Conservation (phyloP, 768 basidiomycete genomes). For the Boletus reticuloceps region DNA sequence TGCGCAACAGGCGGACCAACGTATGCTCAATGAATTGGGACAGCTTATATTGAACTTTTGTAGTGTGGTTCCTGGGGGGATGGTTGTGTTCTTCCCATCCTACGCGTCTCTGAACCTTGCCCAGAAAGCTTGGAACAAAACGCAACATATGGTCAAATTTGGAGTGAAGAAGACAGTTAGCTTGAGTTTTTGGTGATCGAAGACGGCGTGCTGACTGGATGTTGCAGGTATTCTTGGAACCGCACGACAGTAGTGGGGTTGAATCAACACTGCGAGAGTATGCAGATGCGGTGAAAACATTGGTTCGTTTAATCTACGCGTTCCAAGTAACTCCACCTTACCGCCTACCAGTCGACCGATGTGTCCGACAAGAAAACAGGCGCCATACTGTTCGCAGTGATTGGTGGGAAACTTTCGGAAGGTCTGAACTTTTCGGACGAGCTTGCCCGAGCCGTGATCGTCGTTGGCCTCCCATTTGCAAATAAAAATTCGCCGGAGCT, state of each 20-base stretch:
- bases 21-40: constrained; percentile 77
- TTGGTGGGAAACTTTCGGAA: constrained; percentile 97
- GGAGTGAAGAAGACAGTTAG: constrained; percentile 70
- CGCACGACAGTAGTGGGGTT: constrained; percentile 66
- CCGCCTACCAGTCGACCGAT: constrained; percentile 15
- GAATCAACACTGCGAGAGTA: constrained; percentile 77
- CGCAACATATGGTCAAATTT: constrained; percentile 61
- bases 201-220: neutral
- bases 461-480: constrained; percentile 91
- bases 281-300: constrained; percentile 42
- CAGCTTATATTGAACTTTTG: constrained; percentile 79
- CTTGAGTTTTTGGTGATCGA: neutral
- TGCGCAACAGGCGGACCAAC: constrained; percentile 61
- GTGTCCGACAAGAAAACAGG: constrained; percentile 43
- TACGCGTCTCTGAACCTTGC: constrained; percentile 77
- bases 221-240: constrained; percentile 86
- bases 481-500: constrained; percentile 90
- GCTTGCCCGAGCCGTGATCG: constrained; percentile 80
- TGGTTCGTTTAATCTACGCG: constrained; percentile 13
- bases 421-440: constrained; percentile 78
- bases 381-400: constrained; percentile 88
- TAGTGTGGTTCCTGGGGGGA: constrained; percentile 76
- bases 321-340: constrained; percentile 1
- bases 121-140: constrained; percentile 62
- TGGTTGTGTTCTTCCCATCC: constrained; percentile 94